These are phyloP conservation scores for Thecaphora thlaspeos DNA, from an alignment of 1,284 basidiomycete genomes.

Conservation along the genomic window DNA sequence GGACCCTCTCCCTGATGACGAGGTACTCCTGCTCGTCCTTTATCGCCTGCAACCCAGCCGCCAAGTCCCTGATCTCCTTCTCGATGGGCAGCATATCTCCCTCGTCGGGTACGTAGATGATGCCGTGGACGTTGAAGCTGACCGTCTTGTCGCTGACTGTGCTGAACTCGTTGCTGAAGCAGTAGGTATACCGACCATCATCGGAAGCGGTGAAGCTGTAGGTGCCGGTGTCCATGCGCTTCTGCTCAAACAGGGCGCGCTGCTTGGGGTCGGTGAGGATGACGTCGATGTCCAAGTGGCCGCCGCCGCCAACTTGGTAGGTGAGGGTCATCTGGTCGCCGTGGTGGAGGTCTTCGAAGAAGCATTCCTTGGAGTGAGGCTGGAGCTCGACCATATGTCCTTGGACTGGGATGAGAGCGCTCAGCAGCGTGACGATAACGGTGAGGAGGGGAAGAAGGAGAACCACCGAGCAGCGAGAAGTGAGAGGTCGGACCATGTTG, in stretches of 20 bases:
- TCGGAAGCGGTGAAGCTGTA: constrained; percentile 79
- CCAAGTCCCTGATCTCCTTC: constrained; percentile 86
- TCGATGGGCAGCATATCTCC: constrained; percentile 77
- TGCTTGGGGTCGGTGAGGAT: constrained; percentile 72
- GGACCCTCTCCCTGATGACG: constrained; percentile 85
- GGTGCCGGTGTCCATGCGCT: constrained; percentile 85
- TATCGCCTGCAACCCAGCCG: constrained; percentile 78
- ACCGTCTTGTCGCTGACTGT: constrained; percentile 91
- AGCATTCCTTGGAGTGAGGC: constrained; percentile 87
- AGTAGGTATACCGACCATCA: constrained; percentile 89
- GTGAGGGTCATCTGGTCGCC: constrained; percentile 99
- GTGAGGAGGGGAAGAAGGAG: constrained; percentile 1
- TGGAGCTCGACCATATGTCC: constrained; percentile 64
- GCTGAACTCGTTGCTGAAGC: constrained; percentile 98
- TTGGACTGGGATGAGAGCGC: not conserved
- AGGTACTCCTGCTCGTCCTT: constrained; percentile 99
- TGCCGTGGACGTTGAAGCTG: constrained; percentile 98
- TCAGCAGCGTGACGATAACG: constrained; percentile 15
- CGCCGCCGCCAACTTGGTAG: constrained; percentile 95
- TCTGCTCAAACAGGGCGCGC: constrained; percentile 71
- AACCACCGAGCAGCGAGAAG: no score
- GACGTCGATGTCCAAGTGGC: constrained; percentile 95
- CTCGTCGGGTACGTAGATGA: constrained; percentile 86
- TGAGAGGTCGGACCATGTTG: no score
- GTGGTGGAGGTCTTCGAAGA: constrained; percentile 92